These are phyloP conservation scores for Circinella minor DNA, from an alignment of 371 early-diverging fungal species.

Conservation along the genomic window DNA sequence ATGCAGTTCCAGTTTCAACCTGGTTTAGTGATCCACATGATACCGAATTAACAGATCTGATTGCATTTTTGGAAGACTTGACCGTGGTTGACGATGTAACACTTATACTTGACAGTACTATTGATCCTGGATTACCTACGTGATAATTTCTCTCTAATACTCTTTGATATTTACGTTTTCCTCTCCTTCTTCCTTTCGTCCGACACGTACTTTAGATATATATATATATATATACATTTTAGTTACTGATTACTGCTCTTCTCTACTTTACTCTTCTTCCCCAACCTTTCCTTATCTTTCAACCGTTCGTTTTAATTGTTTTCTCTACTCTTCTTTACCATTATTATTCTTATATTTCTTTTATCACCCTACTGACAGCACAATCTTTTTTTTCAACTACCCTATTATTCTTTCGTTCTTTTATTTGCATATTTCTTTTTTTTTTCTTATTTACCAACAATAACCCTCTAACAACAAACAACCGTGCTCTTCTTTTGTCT, in stretches of 20 bases:
- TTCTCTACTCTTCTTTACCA: not conserved
- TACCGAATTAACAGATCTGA: constrained; percentile 90
- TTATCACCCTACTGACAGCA: not conserved
- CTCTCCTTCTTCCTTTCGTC: no score
- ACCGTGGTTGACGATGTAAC: constrained; percentile 88
- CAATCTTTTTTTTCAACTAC: not conserved
- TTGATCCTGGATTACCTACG: constrained; percentile 18
- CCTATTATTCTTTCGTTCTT: not conserved
- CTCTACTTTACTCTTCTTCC: not conserved
- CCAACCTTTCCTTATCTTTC: constrained; percentile 4
- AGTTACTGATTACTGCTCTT: not conserved
- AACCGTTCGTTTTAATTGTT: not conserved
- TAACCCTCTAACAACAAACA: no score
- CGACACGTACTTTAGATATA: no score
- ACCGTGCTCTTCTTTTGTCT: no score
- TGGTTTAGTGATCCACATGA: constrained; percentile 98
- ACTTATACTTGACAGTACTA: constrained; percentile 70
- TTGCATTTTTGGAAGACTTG: constrained; percentile 92
- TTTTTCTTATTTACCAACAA: not conserved
- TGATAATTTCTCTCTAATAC: not conserved
- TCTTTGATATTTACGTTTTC: no score
- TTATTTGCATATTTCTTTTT: not conserved
- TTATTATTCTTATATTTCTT: not conserved
- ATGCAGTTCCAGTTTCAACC: constrained; percentile 95
- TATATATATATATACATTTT: not conserved